Evolutionary conservation across 1,284 basidiomycete genomes (phyloP).

Genomic region (Ceratobasidium sp.): DNA sequence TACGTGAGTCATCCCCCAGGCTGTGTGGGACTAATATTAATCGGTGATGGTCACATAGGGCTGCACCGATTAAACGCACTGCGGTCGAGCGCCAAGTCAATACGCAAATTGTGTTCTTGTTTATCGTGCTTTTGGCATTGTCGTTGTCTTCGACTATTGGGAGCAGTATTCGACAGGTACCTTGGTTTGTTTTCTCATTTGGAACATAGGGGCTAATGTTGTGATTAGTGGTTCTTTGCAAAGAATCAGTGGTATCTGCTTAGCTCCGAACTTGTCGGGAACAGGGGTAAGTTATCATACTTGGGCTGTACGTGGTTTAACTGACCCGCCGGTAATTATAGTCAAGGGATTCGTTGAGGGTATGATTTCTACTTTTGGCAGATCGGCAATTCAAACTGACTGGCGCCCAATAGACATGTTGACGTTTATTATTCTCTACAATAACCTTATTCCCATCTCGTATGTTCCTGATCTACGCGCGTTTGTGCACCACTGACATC

Average conservation of each 20-base stretch:
- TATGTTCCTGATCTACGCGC: constrained; percentile 43
- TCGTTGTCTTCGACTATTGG: constrained; percentile 94
- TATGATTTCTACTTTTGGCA: constrained; percentile 49
- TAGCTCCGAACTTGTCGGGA: constrained; percentile 48
- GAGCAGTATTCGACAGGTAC: constrained; percentile 76
- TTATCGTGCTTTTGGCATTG: constrained; percentile 84
- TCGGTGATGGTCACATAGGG: constrained; percentile 54
- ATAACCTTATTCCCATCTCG: constrained; percentile 99
- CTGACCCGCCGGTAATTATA: no score
- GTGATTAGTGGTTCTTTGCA: constrained; percentile 77
- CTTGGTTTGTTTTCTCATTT: constrained; percentile 31
- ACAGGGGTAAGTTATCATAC: no score
- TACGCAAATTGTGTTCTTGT: constrained; percentile 94
- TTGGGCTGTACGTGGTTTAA: no score
- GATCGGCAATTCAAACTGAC: not conserved
- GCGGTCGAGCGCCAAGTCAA: constrained; percentile 97
- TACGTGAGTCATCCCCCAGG: constrained; percentile 65
- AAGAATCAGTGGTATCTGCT: constrained; percentile 83
- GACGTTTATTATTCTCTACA: constrained; percentile 98
- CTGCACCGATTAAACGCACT: constrained; percentile 95
- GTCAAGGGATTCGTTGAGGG: constrained; percentile 84
- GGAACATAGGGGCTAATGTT: constrained; percentile 44
- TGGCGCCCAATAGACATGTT: constrained; percentile 75
- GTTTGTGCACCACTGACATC: not conserved
- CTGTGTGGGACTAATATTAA: not conserved